phyloP scores from a whole-genome alignment of 192 early-diverging fungal species.

The Ambispora gerdemannii region DNA sequence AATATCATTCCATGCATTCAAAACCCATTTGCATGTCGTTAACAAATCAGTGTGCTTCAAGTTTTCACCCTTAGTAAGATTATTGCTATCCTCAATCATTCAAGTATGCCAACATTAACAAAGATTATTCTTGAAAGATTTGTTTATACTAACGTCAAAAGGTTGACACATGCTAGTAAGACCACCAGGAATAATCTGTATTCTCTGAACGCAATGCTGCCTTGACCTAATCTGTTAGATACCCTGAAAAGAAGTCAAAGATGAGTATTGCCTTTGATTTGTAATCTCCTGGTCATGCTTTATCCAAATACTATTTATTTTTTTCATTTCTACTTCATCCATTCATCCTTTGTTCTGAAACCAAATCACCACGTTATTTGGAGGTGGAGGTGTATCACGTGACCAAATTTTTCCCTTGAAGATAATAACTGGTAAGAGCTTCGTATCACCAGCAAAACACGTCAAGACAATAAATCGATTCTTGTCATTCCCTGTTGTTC shows the following conservation, averaged over 20 bases:
- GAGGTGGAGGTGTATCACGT: not conserved
- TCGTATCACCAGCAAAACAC: not conserved
- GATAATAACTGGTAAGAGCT: not conserved
- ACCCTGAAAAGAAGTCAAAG: conserved; percentile 7
- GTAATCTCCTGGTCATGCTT: not conserved
- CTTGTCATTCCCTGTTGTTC: not conserved
- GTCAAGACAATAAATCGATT: conserved; percentile 17
- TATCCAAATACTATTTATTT: not conserved
- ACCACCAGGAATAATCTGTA: conserved; percentile 7
- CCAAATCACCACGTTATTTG: not conserved
- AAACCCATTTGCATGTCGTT: conserved; percentile 5
- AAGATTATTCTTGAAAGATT: conserved; percentile 16
- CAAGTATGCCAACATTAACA: not conserved
- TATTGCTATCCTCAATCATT: conserved; percentile 6
- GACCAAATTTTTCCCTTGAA: conserved; percentile 7
- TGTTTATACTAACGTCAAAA: conserved; percentile 7
- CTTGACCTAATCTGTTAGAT: conserved; percentile 1
- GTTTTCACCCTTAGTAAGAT: not conserved
- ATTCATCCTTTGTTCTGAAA: conserved; percentile 19
- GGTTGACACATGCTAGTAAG: conserved; percentile 21
- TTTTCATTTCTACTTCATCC: not conserved
- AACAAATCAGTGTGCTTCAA: not conserved
- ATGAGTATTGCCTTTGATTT: not conserved
- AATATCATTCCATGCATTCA: conserved; percentile 6
- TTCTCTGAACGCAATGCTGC: not conserved